Base-by-base conservation (phyloP, 371 early-diverging fungal species). In the Dichotomocladium elegans region DNA sequence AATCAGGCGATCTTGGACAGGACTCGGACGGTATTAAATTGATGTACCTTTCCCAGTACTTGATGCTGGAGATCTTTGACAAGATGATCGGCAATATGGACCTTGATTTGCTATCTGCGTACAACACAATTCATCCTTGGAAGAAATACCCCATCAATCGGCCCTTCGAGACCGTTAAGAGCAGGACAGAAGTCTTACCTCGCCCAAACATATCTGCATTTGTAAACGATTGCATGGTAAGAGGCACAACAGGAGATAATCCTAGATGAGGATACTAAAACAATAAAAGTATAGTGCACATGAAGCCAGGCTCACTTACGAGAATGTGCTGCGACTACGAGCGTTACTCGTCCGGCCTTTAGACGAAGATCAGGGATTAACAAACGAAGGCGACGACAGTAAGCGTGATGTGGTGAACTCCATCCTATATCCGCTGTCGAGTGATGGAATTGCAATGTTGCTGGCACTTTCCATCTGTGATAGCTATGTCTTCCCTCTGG, bases 391-490 rank as follows among this genome's bases (percentile, higher is more conserved):
- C 30, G 28, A 48, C n/a, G 49, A 53, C 5, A 9, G 24, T 21
- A 35, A 15, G 24, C 29, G 24, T 5, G 34, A 47, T 25, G 27
- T 15, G 3, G 30, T 51, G 24, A 35, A 44, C n/a, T 30, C 33
- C 11, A 30, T 40, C 10, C 21, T 24, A n/a, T 53, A 30, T 25
- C 49, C 55, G 5, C 7, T 60, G n/a, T 43, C 54, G 1, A 31
- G 54, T 15, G n/a, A 44, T 5, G 50, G 60, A 4, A 49, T 60
- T 26, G 34, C 45, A 24, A 21, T 51, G 1, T 30, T 60, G 6
- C 45, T 60, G 4, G 48, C 60, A 1, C 17, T 54, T 21, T 60
- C 60, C n/a, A 9, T 60, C 2, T 60, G 54, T 19, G 48, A 54
- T 31, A 17, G 33, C 22, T 60, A 37, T 28, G 33, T 60, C 3